These are phyloP conservation scores for Phialemonium atrogriseum DNA, from an alignment of 2,329 filamentous ascomycete species.

Conservation along the genomic window DNA sequence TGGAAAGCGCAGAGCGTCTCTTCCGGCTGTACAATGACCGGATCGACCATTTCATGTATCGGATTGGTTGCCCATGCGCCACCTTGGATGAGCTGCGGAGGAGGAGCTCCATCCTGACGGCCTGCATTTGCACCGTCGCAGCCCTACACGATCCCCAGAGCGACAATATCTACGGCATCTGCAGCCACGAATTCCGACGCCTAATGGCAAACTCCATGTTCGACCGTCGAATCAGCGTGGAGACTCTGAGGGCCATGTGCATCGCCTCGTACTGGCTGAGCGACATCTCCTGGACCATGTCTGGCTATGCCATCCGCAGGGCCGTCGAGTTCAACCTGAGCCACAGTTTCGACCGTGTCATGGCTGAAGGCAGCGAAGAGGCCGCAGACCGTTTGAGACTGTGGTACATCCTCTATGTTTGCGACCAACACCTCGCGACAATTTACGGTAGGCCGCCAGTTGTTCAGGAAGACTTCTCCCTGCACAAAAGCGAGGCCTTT, in stretches of 20 bases:
- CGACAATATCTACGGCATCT: slow-evolving; percentile 41
- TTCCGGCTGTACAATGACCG: slow-evolving; percentile 41
- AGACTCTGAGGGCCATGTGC: slow-evolving; percentile 50
- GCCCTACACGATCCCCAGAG: slow-evolving; percentile 48
- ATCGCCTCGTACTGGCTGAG: slow-evolving; percentile 56
- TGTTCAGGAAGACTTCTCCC: slow-evolving; percentile 47
- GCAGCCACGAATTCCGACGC: slow-evolving; percentile 45
- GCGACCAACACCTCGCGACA: slow-evolving; percentile 54
- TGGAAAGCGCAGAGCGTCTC: slow-evolving; percentile 40
- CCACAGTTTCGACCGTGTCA: background rate
- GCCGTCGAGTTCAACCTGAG: slow-evolving; percentile 37
- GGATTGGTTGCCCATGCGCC: slow-evolving; percentile 39
- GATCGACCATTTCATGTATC: slow-evolving; percentile 42
- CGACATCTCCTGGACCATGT: slow-evolving; percentile 54
- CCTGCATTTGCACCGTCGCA: slow-evolving; percentile 47
- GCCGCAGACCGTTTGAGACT: slow-evolving; percentile 45
- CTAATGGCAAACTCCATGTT: slow-evolving; percentile 38
- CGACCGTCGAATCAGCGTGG: slow-evolving; percentile 25
- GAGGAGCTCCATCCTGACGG: slow-evolving; percentile 45
- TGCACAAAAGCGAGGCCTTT: slow-evolving; percentile 49
- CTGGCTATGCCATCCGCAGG: slow-evolving; percentile 42
- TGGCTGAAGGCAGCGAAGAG: slow-evolving; percentile 22
- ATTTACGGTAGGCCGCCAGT: slow-evolving; percentile 51
- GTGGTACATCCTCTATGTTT: slow-evolving; percentile 55
- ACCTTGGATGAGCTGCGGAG: slow-evolving; percentile 43